Percentiles rank a stretch among this genome's conserved stretches.
phyloP scores from a whole-genome alignment of 2,329 filamentous ascomycete genomes.

The Botryosphaeria dothidea region DNA sequence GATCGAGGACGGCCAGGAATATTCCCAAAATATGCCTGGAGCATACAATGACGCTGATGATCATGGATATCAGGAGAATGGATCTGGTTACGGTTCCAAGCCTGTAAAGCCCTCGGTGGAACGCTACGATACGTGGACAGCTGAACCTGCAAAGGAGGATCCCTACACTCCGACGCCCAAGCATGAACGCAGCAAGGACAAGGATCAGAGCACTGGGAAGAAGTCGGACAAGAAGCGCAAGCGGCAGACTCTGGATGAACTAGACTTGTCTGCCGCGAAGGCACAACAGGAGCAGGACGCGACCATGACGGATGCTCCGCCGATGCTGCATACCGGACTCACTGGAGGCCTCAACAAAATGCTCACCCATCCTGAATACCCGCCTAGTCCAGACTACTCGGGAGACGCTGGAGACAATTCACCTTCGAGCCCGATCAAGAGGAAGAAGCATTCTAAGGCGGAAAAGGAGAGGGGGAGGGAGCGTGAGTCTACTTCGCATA shows the following conservation, averaged over 20 bases:
- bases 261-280: constrained; percentile 52
- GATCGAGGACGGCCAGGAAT: constrained; percentile 41
- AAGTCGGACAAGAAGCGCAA: constrained; percentile 90
- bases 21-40: constrained; percentile 19
- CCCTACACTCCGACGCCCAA: constrained; percentile 31
- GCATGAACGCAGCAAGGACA: constrained; percentile 45
- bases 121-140: constrained; percentile 42
- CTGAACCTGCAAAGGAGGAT: constrained; percentile 22
- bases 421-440: constrained; percentile 68
- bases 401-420: constrained; percentile 56
- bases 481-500: not conserved
- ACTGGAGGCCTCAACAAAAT: constrained; percentile 81
- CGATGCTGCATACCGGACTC: constrained; percentile 79
- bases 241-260: constrained; percentile 70
- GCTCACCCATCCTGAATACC: constrained; percentile 57
- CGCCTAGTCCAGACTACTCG: constrained; percentile 46
- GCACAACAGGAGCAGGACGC: constrained; percentile 53
- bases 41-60: constrained; percentile 37
- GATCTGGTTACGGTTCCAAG: constrained; percentile 60
- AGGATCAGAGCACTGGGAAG: constrained; percentile 55
- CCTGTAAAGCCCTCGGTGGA: constrained; percentile 48
- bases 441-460: constrained; percentile 39
- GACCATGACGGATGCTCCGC: constrained; percentile 75
- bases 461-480: constrained; percentile 29
- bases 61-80: constrained; percentile 43